Base-by-base conservation (phyloP, 75 land plant genomes). In the Selaginella tamariscina region DNA sequence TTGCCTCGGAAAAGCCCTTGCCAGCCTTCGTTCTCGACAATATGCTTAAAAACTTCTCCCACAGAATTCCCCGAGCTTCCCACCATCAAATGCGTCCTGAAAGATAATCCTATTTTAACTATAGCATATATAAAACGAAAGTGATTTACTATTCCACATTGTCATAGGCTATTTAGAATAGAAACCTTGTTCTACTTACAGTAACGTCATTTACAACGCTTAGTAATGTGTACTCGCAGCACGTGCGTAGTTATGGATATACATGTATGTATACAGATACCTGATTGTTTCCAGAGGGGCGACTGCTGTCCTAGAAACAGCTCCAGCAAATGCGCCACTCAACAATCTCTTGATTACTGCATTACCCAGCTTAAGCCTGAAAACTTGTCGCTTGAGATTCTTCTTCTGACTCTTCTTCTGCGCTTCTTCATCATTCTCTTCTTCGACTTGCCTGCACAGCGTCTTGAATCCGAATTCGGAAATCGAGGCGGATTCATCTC, bases 81-180 rank as follows among this genome's bases (percentile, higher is more conserved):
- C 2, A 93, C 98, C 98, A 93, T 93, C 80, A 93, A 70, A 80
- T 93, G 98, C 23, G 98, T 93, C 66, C 96, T 77, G n/a, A n/a
- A n/a, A n/a, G n/a, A n/a, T n/a, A n/a, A n/a, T n/a, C n/a, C n/a
- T n/a, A n/a, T n/a, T n/a, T n/a, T n/a, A n/a, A n/a, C n/a, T n/a
- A n/a, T n/a, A n/a, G n/a, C n/a, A n/a, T n/a, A n/a, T n/a, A n/a
- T n/a, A n/a, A n/a, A n/a, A n/a, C n/a, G n/a, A n/a, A n/a, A n/a
- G n/a, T n/a, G n/a, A n/a, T n/a, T n/a, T n/a, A n/a, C n/a, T n/a
- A n/a, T n/a, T n/a, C n/a, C n/a, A n/a, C n/a, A n/a, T n/a, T n/a
- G n/a, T n/a, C n/a, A n/a, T n/a, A n/a, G n/a, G n/a, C n/a, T n/a
- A n/a, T n/a, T n/a, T n/a, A n/a, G n/a, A n/a, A n/a, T n/a, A n/a